Evolutionary conservation across 768 basidiomycete species (phyloP).

Genomic region (Boletus rubropictus): DNA sequence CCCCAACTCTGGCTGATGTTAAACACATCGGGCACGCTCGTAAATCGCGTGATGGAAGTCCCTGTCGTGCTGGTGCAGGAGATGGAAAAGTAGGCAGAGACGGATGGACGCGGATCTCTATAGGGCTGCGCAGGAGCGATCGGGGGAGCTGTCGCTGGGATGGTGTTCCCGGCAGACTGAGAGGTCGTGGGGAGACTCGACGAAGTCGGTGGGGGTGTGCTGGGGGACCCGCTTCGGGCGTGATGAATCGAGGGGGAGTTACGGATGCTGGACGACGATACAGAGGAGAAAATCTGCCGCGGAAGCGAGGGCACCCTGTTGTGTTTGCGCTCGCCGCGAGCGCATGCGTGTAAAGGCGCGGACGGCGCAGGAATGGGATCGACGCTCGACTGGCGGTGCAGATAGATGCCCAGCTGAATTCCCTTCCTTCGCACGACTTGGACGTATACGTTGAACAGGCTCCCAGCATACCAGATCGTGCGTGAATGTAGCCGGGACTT

Average conservation of each 20-base stretch:
- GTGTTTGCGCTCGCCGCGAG: constrained; percentile 22
- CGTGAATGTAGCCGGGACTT: constrained; percentile 79
- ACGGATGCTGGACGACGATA: constrained; percentile 29
- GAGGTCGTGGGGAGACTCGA: constrained; percentile 17
- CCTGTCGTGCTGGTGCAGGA: constrained; percentile 79
- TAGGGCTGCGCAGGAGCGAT: constrained; percentile 60
- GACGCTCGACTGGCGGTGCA: constrained; percentile 78
- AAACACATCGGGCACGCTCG: constrained; percentile 82
- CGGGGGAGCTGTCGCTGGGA: constrained; percentile 42
- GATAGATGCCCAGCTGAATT: constrained; percentile 78
- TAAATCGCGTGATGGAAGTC: constrained; percentile 75
- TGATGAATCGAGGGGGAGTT: constrained; percentile 45
- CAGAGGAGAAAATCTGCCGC: constrained; percentile 26
- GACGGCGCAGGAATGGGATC: constrained; percentile 77
- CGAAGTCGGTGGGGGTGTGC: constrained; percentile 22
- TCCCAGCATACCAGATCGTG: constrained; percentile 89
- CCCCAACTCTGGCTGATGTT: constrained; percentile 88
- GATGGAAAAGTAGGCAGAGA: constrained; percentile 80
- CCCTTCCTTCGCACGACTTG: constrained; percentile 83
- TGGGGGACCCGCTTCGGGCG: constrained; percentile 43
- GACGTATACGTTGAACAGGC: constrained; percentile 82
- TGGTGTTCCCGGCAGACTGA: constrained; percentile 17
- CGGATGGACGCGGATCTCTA: constrained; percentile 63
- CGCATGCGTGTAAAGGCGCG: constrained; percentile 37
- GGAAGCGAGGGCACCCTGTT: constrained; percentile 30